Percentiles rank a stretch among this genome's conserved stretches.
Conservation (phyloP, 2,329 filamentous ascomycete genomes). For the Nigrospora osmanthi region DNA sequence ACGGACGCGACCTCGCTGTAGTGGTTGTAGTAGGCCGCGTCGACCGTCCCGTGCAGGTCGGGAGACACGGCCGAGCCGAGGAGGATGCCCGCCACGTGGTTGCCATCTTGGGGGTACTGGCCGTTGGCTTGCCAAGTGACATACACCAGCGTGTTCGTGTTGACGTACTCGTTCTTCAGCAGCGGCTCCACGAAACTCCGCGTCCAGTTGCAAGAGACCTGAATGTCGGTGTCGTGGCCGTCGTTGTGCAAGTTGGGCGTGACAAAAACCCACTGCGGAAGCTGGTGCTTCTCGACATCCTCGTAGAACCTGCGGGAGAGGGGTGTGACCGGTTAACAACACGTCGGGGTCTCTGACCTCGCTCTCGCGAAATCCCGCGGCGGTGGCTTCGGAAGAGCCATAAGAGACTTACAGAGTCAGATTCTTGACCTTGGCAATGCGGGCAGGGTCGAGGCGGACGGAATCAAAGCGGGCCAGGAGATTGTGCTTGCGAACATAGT, state of each 20-base stretch:
- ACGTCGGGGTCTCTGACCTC: constrained; percentile 50
- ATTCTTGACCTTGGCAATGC: no score
- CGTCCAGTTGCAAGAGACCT: constrained; percentile 62
- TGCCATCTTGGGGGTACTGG: constrained; percentile 58
- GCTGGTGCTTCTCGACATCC: constrained; percentile 43
- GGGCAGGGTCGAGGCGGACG: constrained; percentile 25
- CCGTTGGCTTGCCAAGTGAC: constrained; percentile 64
- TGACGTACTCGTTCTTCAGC: constrained; percentile 60
- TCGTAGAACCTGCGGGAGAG: constrained; percentile 38
- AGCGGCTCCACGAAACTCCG: no score
- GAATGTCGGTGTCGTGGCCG: constrained; percentile 61
- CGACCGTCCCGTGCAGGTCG: constrained; percentile 56
- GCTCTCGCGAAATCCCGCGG: constrained; percentile 24
- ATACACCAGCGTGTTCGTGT: constrained; percentile 65
- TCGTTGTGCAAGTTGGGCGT: constrained; percentile 59
- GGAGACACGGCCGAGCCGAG: constrained; percentile 64
- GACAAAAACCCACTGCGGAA: constrained; percentile 61
- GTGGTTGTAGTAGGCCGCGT: constrained; percentile 64
- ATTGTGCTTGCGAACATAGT: constrained; percentile 35
- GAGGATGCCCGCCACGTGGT: constrained; percentile 63
- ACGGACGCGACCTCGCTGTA: constrained; percentile 40
- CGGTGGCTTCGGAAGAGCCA: no score
- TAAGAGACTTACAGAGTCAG: no score
- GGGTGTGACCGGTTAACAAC: constrained; percentile 14
- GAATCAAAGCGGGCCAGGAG: constrained; percentile 34